A percentile compares a stretch with the other conserved stretches of the same genome.
phyloP scores from a whole-genome alignment of 2,329 filamentous ascomycete species.

The Rhinocladiella similis region DNA sequence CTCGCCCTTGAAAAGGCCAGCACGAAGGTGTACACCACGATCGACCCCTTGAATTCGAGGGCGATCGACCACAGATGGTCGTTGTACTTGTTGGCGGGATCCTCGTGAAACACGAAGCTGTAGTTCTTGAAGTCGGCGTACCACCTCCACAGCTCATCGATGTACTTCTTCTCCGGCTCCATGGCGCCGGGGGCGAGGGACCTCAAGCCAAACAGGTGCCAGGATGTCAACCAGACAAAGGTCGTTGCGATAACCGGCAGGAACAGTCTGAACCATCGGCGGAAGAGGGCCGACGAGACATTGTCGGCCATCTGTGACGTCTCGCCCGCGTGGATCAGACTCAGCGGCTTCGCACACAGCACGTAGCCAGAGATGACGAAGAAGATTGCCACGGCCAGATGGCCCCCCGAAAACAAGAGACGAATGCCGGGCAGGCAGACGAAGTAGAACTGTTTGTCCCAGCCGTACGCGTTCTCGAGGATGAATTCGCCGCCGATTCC shows the following conservation, averaged over 20 bases:
- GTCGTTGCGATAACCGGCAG: slow-evolving; percentile 44
- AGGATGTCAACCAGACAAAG: slow-evolving; percentile 44
- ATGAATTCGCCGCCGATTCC: slow-evolving; percentile 37
- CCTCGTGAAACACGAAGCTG: slow-evolving; percentile 64
- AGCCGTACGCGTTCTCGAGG: slow-evolving; percentile 56
- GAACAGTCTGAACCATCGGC: slow-evolving; percentile 44
- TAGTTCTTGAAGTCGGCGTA: slow-evolving; percentile 44
- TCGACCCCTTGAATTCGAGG: slow-evolving; percentile 46
- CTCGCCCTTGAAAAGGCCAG: slow-evolving; percentile 59
- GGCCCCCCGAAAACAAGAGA: slow-evolving; percentile 56
- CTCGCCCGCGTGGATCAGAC: slow-evolving; percentile 44
- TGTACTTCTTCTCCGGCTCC: slow-evolving; percentile 10
- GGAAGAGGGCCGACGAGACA: slow-evolving; percentile 44
- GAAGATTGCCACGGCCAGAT: slow-evolving; percentile 43
- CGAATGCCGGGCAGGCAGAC: slow-evolving; percentile 58
- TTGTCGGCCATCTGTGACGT: slow-evolving; percentile 50
- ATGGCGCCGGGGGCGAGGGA: slow-evolving; percentile 36
- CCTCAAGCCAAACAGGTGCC: slow-evolving; percentile 56
- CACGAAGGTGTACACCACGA: slow-evolving; percentile 23
- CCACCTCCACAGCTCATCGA: slow-evolving; percentile 24
- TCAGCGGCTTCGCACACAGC: slow-evolving; percentile 43
- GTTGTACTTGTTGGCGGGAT: slow-evolving; percentile 43
- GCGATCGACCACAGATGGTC: slow-evolving; percentile 50
- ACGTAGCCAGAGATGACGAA: slow-evolving; percentile 52
- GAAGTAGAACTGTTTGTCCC: slow-evolving; percentile 51